phyloP scores from a whole-genome alignment of 352 stramenopile species.

The Globisporangium ultimum region DNA sequence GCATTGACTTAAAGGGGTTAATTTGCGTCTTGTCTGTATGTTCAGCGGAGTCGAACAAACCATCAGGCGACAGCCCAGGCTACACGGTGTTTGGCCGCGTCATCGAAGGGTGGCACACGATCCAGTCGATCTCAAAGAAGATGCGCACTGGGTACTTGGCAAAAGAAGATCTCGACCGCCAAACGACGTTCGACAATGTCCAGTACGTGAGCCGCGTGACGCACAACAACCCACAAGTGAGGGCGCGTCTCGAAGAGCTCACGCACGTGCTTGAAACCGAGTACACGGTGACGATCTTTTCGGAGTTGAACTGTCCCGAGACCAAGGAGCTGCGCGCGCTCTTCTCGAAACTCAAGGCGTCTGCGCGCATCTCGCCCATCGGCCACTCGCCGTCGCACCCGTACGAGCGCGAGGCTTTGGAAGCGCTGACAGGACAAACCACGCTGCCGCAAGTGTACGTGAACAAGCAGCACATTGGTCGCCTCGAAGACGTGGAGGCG shows the following conservation, averaged over 20 bases:
- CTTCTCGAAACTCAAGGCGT: constrained; percentile 67
- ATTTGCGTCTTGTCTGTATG: background rate
- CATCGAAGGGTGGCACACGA: constrained; percentile 72
- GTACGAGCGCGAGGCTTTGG: constrained; percentile 76
- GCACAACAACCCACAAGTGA: constrained; percentile 54
- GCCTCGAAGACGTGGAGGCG: constrained; percentile 91
- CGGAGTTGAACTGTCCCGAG: constrained; percentile 92
- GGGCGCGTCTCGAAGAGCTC: constrained; percentile 66
- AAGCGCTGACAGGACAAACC: constrained; percentile 86
- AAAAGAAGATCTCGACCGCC: constrained; percentile 60
- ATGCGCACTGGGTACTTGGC: constrained; percentile 64
- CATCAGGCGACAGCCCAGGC: constrained; percentile 53
- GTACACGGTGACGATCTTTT: constrained; percentile 92
- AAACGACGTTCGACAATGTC: constrained; percentile 71
- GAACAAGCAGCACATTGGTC: constrained; percentile 90
- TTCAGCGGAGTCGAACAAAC: constrained; percentile 51
- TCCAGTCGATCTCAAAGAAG: constrained; percentile 72
- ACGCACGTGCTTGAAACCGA: constrained; percentile 64
- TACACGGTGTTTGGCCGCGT: constrained; percentile 82
- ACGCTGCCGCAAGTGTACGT: constrained; percentile 97
- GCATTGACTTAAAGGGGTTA: background rate
- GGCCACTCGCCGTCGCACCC: constrained; percentile 50
- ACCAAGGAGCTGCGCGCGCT: constrained; percentile 87
- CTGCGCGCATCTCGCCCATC: constrained; percentile 54
- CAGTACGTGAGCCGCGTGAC: constrained; percentile 59